Evolutionary conservation across 1,284 basidiomycete species (phyloP).

Genomic region (Apiotrichum siamense): DNA sequence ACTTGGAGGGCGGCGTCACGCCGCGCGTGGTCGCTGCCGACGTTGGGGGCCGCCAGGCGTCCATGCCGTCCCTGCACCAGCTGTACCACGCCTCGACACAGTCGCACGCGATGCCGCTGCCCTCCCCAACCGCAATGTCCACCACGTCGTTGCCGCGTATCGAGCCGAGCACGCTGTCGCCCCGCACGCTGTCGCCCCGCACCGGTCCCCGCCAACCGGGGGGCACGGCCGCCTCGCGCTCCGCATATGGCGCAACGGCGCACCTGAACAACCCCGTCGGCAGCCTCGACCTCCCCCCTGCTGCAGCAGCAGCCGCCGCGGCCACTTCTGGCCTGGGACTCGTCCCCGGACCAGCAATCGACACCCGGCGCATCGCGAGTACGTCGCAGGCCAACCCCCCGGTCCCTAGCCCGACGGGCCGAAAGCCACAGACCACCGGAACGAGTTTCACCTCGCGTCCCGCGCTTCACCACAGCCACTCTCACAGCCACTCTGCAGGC

Average conservation of each 20-base stretch:
- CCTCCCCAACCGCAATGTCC: background rate
- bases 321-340: no score
- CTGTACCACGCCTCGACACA: constrained; percentile 9
- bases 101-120: constrained; percentile 1
- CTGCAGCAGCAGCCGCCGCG: no score
- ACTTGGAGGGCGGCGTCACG: constrained; percentile 2
- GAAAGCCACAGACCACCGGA: background rate
- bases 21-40: constrained; percentile 6
- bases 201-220: constrained; percentile 9
- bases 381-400: background rate
- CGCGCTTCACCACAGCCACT: background rate
- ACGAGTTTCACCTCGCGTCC: background rate
- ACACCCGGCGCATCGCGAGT: constrained; percentile 12
- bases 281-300: background rate
- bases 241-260: constrained; percentile 5
- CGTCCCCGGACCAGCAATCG: constrained; percentile 4
- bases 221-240: constrained; percentile 4
- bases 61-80: background rate
- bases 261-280: background rate
- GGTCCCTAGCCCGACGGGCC: background rate
- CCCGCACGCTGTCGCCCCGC: no score
- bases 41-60: constrained; percentile 5
- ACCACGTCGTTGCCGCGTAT: no score
- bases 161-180: no score
- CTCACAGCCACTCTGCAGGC: constrained; percentile 2